Evolutionary conservation across 2,329 filamentous ascomycete species (phyloP).

Genomic region (Fusarium anthophilum): DNA sequence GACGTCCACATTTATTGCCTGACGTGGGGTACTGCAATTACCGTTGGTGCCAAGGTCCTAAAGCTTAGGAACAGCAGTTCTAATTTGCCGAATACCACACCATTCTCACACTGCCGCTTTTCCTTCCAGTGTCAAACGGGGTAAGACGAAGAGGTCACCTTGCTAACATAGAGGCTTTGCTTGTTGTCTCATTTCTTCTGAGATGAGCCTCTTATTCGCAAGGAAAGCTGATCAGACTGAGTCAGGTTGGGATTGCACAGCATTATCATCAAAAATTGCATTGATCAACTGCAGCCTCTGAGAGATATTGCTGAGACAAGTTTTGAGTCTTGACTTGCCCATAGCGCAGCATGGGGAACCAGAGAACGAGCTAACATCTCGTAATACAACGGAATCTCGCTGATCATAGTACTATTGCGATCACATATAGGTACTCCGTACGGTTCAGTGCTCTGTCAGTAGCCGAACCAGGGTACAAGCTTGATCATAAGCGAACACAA

Average conservation of each 20-base stretch:
- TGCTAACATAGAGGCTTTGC: background rate
- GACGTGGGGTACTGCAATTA: conserved; percentile 32
- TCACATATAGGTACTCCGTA: background rate
- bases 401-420: conserved; percentile 23
- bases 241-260: background rate
- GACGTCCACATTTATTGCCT: conserved; percentile 18
- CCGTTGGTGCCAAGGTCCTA: conserved; percentile 5
- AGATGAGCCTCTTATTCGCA: background rate
- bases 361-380: conserved; percentile 17
- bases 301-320: conserved; percentile 14
- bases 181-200: background rate
- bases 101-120: background rate
- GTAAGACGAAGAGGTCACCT: background rate
- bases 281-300: background rate
- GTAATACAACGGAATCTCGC: conserved; percentile 18
- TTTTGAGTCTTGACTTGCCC: conserved; percentile 2
- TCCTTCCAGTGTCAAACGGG: background rate
- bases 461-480: conserved; percentile 26
- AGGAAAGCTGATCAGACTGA: background rate
- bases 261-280: background rate
- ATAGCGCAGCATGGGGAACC: conserved; percentile 20
- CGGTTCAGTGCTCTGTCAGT: conserved; percentile 3
- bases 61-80: background rate
- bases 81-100: background rate
- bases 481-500: conserved; percentile 14